Evolutionary conservation across 352 stramenopile species (phyloP), one percentile per base, ranked within the genome.

Genomic region (Pythium scleroteichum): DNA sequence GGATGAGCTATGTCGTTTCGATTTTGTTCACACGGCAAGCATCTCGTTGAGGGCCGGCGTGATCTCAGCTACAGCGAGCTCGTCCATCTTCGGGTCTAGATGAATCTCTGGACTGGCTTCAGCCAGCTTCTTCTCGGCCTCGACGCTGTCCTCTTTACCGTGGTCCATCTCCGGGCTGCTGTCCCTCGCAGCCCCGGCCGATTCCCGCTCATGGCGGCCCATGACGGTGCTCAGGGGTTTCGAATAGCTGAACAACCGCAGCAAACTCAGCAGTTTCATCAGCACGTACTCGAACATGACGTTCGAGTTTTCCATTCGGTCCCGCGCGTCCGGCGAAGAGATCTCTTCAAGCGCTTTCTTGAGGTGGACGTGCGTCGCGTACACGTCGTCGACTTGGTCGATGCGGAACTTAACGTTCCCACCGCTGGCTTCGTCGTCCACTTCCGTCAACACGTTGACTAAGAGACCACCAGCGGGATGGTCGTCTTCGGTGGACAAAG

Each of bases 221-320:
- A 57, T 38, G 29, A 33, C 33, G 16, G 68, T 56, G 33, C 53
- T 62, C 38, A 75, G 23, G 45, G 79, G 79, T 51, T 84, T 76
- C 24, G 84, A 89, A 59, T 88, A 91, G 58, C 80, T 92, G 24
- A 92, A 81, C 29, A 94, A 59, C 2, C 82, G 77, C 53, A 94
- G 64, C 27, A 94, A 51, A 32, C 75, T 76, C 49, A 92, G 59
- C 64, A 91, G 57, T 50, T 94, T 92, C 48, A 80, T 78, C 33
- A 92, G 59, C 22, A 78, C 85, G 53, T 79, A 77, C 68, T 94
- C 84, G 46, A 92, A 89, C n/a, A 91, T 62, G n/a, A 92, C 78
- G 49, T 92, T 88, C 22, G 79, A 86, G 53, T 87, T 85, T 49
- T 86, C 77, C 72, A 94, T 87, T 40, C 80, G 80, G 42, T 92